Conservation (phyloP, 345 rosid species). For the Lepidium sativum region DNA sequence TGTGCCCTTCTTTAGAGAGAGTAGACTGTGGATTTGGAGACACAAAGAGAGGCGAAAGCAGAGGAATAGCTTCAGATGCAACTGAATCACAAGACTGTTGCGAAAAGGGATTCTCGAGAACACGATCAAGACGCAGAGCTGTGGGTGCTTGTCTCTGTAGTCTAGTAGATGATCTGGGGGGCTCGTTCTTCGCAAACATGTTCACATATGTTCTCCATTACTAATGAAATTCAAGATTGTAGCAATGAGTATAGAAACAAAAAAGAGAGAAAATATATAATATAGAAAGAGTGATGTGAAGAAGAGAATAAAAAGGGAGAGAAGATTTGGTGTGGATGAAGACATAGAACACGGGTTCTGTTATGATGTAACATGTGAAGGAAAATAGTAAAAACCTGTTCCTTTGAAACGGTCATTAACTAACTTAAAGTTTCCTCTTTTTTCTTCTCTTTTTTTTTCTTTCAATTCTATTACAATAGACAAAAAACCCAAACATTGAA, state of each 20-base stretch:
- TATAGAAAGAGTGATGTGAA: background rate
- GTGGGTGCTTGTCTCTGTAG: conserved; percentile 52
- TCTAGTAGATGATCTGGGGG: conserved; percentile 46
- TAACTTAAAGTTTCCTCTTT: conserved; percentile 3
- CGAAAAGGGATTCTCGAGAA: background rate
- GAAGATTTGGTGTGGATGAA: background rate
- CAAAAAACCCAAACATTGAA: too few relatives aligned
- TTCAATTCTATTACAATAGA: too few relatives aligned
- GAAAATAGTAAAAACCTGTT: conserved; percentile 13
- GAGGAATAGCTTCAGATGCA: conserved; percentile 34
- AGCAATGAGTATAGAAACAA: background rate
- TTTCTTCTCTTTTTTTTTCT: background rate
- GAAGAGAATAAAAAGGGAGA: conserved; percentile 5
- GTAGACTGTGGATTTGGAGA: conserved; percentile 22
- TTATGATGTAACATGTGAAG: conserved; percentile 18
- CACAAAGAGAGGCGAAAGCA: conserved; percentile 39
- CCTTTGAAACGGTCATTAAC: conserved; percentile 21
- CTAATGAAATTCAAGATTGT: too few relatives aligned
- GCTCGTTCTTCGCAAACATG: conserved; percentile 19
- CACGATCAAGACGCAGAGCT: conserved; percentile 29
- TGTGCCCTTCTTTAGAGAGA: background rate
- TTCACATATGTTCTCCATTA: conserved; percentile 22
- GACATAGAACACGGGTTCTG: conserved; percentile 3
- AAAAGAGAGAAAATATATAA: background rate
- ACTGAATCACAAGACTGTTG: background rate